These are phyloP conservation scores for Solanum sparsipilum DNA, from an alignment of 257 asterid species.

Conservation along the genomic window DNA sequence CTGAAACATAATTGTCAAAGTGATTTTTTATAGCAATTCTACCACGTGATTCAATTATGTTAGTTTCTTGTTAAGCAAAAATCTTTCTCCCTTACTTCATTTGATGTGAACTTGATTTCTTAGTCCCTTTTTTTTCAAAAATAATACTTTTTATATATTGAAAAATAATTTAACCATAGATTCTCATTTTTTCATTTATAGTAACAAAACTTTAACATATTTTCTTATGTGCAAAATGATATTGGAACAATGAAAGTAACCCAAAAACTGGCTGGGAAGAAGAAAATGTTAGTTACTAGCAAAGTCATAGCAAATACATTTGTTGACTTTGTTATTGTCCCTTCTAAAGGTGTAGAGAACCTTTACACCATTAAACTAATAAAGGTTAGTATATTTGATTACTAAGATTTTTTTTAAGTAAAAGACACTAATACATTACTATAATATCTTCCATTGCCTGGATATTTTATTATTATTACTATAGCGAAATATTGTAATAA, in stretches of 20 bases:
- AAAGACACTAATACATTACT: too few relatives aligned
- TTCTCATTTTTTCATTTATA: too few relatives aligned
- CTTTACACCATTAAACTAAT: not conserved
- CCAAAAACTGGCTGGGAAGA: not conserved
- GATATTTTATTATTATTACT: too few relatives aligned
- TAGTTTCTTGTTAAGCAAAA: not conserved
- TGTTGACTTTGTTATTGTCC: not conserved
- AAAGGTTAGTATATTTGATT: too few relatives aligned
- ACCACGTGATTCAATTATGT: not conserved
- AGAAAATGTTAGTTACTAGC: not conserved
- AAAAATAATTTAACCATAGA: not conserved
- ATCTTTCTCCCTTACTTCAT: not conserved
- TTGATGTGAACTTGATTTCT: not conserved
- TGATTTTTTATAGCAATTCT: not conserved
- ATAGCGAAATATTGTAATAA: not conserved
- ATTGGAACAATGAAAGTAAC: not conserved
- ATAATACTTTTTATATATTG: not conserved
- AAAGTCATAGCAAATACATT: not conserved
- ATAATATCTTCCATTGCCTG: not conserved
- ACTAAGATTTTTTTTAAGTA: not conserved
- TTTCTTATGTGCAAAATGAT: not conserved
- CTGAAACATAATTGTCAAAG: not conserved
- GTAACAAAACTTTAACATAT: not conserved
- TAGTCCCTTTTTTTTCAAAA: not conserved
- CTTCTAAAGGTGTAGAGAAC: not conserved